A percentile compares a stretch with the other conserved stretches of the same genome.
These are phyloP conservation scores for Diplocarpon rosae DNA, from an alignment of 2,329 filamentous ascomycete species.

Conservation along the genomic window DNA sequence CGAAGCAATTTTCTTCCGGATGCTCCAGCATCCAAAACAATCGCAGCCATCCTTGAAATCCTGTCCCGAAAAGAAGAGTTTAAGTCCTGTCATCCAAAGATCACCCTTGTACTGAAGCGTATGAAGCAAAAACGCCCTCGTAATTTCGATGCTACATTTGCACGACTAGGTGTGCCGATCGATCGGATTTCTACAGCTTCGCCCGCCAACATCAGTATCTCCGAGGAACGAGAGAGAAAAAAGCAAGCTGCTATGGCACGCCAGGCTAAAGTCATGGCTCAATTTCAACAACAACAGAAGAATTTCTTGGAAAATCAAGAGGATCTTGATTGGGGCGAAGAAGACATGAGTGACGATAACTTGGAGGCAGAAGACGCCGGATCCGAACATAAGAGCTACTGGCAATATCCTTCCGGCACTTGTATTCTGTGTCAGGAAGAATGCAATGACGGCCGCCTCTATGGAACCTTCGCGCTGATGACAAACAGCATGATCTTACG, in stretches of 20 bases:
- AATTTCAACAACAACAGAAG: constrained; percentile 96
- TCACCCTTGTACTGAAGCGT: constrained; percentile 69
- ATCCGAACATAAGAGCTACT: constrained; percentile 61
- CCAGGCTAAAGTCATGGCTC: constrained; percentile 90
- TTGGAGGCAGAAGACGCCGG: constrained; percentile 46
- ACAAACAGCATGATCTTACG: constrained; percentile 78
- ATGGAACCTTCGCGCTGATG: constrained; percentile 86
- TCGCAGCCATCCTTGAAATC: constrained; percentile 51
- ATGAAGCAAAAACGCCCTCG: constrained; percentile 74
- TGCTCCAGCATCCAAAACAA: constrained; percentile 46
- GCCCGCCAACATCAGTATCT: constrained; percentile 51
- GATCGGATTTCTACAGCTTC: constrained; percentile 75
- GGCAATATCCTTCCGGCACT: constrained; percentile 86
- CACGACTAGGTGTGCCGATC: constrained; percentile 51
- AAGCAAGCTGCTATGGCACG: constrained; percentile 85
- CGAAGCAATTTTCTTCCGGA: constrained; percentile 50
- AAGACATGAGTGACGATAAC: constrained; percentile 64
- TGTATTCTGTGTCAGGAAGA: constrained; percentile 97
- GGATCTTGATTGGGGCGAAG: constrained; percentile 79
- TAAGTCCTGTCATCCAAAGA: constrained; percentile 74
- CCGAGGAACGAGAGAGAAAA: constrained; percentile 63
- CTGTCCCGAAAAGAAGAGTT: constrained; percentile 60
- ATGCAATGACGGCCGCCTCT: constrained; percentile 76
- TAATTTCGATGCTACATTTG: constrained; percentile 59
- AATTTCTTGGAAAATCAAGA: constrained; percentile 84